Evolutionary conservation across 352 stramenopile genomes (phyloP).

Genomic region (Phytophthora cajani): DNA sequence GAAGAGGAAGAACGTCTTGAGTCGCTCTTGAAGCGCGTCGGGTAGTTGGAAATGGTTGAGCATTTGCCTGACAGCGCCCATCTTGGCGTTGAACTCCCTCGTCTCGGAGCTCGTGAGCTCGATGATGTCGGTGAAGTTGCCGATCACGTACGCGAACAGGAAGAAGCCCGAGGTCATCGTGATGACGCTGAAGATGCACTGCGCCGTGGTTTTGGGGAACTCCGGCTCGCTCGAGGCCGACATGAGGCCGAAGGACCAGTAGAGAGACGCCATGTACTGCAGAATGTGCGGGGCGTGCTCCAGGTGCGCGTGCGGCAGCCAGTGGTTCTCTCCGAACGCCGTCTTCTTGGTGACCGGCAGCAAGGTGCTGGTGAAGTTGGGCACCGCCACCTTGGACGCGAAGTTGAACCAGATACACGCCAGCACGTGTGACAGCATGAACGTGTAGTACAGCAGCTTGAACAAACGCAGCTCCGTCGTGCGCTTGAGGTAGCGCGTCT

Average conservation of each 20-base stretch:
- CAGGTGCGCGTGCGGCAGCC: slow-evolving; percentile 42
- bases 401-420: slow-evolving; percentile 80
- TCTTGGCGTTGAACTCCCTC: slow-evolving; percentile 62
- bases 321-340: slow-evolving; percentile 40
- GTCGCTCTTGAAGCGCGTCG: slow-evolving; percentile 40
- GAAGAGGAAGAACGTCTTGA: slow-evolving; percentile 77
- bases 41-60: slow-evolving; percentile 65
- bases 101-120: slow-evolving; percentile 65
- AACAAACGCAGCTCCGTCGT: slow-evolving; percentile 67
- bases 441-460: slow-evolving; percentile 79
- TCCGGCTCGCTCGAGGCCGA: slow-evolving; percentile 61
- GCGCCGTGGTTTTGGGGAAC: slow-evolving; percentile 52
- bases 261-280: slow-evolving; percentile 66
- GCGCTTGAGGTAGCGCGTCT: slow-evolving; percentile 67
- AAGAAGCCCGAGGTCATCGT: slow-evolving; percentile 76
- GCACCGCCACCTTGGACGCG: slow-evolving; percentile 35
- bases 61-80: slow-evolving; percentile 62
- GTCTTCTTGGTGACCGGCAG: neutral
- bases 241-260: slow-evolving; percentile 71
- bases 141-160: slow-evolving; percentile 72
- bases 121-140: slow-evolving; percentile 70
- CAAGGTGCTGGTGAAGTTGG: slow-evolving; percentile 23
- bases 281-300: slow-evolving; percentile 25
- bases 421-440: slow-evolving; percentile 64
- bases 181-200: slow-evolving; percentile 60